Evolutionary conservation across 2,329 filamentous ascomycete species (phyloP).

Genomic region (Sporothrix pallida): DNA sequence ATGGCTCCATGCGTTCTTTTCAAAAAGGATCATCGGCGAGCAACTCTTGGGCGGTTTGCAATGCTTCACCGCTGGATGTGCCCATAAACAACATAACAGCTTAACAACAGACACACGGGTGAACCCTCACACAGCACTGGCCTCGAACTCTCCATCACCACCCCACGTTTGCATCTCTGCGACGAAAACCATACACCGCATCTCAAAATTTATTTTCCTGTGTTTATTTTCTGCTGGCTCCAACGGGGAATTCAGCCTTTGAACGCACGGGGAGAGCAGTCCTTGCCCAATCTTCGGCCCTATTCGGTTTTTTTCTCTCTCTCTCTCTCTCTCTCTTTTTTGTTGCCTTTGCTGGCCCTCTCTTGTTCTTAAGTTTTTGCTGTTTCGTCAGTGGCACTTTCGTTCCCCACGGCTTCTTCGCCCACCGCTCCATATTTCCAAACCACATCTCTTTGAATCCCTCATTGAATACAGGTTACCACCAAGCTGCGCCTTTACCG

Average conservation of each 20-base stretch:
- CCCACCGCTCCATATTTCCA: too few relatives aligned
- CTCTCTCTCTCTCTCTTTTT: neutral
- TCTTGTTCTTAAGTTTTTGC: neutral
- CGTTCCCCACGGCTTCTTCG: too few relatives aligned
- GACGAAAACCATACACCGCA: neutral
- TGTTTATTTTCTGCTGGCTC: neutral
- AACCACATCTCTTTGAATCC: too few relatives aligned
- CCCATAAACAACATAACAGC: neutral
- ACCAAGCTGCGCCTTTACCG: too few relatives aligned
- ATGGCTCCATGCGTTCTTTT: neutral
- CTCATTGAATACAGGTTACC: too few relatives aligned
- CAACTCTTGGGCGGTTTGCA: slow-evolving; percentile 12
- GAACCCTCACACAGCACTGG: neutral
- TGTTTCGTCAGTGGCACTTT: too few relatives aligned
- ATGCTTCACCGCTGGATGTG: neutral
- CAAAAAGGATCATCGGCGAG: slow-evolving; percentile 9
- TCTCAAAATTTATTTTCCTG: neutral
- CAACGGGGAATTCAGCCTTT: neutral
- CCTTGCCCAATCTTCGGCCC: neutral
- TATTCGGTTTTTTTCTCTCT: neutral
- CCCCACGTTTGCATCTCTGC: neutral
- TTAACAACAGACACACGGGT: neutral
- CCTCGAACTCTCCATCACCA: neutral
- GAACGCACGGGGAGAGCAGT: neutral
- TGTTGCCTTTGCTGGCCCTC: neutral